Evolutionary conservation across 2,329 filamentous ascomycete genomes (phyloP), one percentile per base, ranked within the genome.

Genomic region (Atkinsonella hypoxylon): DNA sequence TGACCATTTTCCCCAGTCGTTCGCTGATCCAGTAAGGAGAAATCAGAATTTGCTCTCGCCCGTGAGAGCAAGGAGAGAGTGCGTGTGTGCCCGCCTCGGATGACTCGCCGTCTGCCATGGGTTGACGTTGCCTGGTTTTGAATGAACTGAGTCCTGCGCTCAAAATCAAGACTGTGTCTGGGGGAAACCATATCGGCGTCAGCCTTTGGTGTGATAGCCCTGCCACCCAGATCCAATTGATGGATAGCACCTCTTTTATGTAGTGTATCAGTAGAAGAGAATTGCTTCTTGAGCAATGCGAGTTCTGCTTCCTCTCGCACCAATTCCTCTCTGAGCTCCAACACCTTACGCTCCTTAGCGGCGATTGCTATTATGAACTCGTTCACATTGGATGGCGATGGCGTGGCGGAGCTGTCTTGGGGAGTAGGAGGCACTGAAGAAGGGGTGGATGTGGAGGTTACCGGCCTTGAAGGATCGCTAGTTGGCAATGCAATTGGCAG

Each of bases 301-400:
- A 98, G 73, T 45, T 95, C 86, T 12, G 73, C 70, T 64, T 98
- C 91, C 6, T 93, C 91, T 53, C 83, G 83, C 22, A 74, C 71
- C n/a, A 98, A 73, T 66, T 97, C 91, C 65, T 98, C 93, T 53
- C 83, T 85, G 48, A 98, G 73, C 68, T 97, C 93, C 51, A 98
- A 71, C 1, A 98, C 91, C 57, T 82, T 83, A 51, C 93, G 79
- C 70, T 98, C 93, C 69, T 97, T 90, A 13, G 88, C 83, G 43
- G 93, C 93, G 60, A 98, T 85, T 51, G 90, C 86, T 54, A 89
- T 90, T 57, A 98, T 82, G 60, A 96, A 87, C 47, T 83, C 75
- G 60, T 76, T 78, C 48, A 79, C 72, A 54, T 83, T 80, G 38
- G 71, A 67, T 1, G 76, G 76, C 1, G 72, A 72, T 40, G 65